phyloP scores from a whole-genome alignment of 1,139 yeast genomes.

The Nakaseomyces sp. region DNA sequence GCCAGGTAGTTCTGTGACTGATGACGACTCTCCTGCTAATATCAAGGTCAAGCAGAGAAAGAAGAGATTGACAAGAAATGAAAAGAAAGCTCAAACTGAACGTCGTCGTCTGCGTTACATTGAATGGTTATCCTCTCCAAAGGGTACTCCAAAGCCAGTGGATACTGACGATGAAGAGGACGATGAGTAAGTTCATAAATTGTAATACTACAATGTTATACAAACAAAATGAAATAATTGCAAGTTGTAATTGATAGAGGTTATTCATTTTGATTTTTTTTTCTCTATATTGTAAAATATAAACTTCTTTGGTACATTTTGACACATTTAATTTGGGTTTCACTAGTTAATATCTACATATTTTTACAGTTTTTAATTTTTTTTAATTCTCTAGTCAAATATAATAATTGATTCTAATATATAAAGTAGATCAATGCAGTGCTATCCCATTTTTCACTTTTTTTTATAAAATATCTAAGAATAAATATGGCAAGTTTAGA shows the following conservation, averaged over 20 bases:
- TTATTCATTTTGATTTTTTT: background rate
- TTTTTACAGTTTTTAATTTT: background rate
- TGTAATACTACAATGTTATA: constrained; percentile 3
- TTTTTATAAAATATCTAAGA: no score
- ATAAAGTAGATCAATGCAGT: no score
- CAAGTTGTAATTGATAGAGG: background rate
- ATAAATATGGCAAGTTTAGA: no score
- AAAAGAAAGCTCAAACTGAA: constrained; percentile 81
- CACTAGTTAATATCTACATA: background rate
- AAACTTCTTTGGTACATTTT: background rate
- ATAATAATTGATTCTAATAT: background rate
- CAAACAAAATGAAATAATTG: background rate
- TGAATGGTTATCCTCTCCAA: constrained; percentile 92
- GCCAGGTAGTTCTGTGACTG: constrained; percentile 40
- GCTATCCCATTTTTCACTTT: no score
- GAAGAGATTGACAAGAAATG: constrained; percentile 96
- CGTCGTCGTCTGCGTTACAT: constrained; percentile 90
- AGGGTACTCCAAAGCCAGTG: constrained; percentile 92
- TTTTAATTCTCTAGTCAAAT: background rate
- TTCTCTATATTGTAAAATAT: background rate
- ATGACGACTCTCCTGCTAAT: constrained; percentile 90
- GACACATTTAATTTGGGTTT: constrained; percentile 1
- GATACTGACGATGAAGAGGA: constrained; percentile 91
- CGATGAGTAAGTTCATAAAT: constrained; percentile 16
- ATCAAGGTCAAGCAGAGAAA: constrained; percentile 85